Evolutionary conservation across 495 filamentous ascomycete species (phyloP).

Genomic region (Jackrogersella minutella): DNA sequence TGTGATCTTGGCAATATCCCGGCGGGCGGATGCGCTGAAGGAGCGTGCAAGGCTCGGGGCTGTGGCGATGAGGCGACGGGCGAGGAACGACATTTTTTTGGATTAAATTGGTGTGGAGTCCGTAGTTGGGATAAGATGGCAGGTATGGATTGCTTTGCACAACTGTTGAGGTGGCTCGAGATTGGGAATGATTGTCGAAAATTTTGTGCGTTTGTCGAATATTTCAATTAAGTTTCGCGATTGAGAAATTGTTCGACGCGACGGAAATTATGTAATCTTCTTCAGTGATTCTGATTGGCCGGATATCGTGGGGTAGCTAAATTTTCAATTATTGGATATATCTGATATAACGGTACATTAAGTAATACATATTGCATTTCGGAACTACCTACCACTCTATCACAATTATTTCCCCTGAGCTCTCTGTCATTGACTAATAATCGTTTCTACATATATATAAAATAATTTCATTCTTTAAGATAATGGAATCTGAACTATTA

Average conservation of each 20-base stretch:
- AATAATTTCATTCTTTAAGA: no score
- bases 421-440: neutral
- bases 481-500: no score
- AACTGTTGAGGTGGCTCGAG: neutral
- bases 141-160: neutral
- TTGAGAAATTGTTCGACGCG: conserved; percentile 21
- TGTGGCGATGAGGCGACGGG: conserved; percentile 48
- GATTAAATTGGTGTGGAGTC: neutral
- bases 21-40: conserved; percentile 63
- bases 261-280: conserved; percentile 24
- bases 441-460: no score
- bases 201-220: conserved; percentile 4
- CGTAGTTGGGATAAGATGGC: neutral
- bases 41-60: conserved; percentile 57
- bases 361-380: neutral
- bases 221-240: conserved; percentile 13
- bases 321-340: conserved; percentile 1
- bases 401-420: neutral
- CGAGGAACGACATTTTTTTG: conserved; percentile 48
- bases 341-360: neutral
- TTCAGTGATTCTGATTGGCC: conserved; percentile 13
- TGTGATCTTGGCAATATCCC: conserved; percentile 68
- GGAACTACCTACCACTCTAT: neutral
- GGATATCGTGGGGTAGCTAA: neutral
- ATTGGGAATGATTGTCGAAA: neutral